phyloP scores from a whole-genome alignment of 371 early-diverging fungal species.

The Chytridium lagenaria region DNA sequence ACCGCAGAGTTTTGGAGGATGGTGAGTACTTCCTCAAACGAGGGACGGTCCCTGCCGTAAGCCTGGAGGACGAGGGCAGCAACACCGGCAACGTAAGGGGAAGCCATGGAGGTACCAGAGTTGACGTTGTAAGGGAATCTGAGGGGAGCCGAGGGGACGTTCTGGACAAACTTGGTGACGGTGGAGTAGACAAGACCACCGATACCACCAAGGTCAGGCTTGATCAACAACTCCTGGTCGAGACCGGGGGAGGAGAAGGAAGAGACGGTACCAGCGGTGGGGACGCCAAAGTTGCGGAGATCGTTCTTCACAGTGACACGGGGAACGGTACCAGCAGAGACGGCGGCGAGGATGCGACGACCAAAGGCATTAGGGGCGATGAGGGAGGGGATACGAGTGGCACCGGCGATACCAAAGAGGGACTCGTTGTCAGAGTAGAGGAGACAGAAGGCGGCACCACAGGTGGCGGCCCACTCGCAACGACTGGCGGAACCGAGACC shows the following conservation, averaged over 20 bases:
- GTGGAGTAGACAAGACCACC: conserved; percentile 40
- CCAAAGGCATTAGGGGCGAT: conserved; percentile 22
- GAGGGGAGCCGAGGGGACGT: neutral
- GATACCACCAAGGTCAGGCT: conserved; percentile 40
- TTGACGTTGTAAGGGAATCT: conserved; percentile 3
- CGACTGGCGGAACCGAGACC: conserved; percentile 2
- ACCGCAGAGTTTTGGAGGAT: conserved; percentile 53
- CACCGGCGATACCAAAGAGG: conserved; percentile 41
- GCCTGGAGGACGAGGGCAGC: conserved; percentile 24
- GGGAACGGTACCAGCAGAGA: conserved; percentile 54
- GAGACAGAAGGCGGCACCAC: neutral
- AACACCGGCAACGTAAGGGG: conserved; percentile 45
- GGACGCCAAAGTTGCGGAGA: conserved; percentile 7
- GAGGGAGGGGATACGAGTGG: conserved; percentile 13
- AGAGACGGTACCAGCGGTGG: conserved; percentile 52
- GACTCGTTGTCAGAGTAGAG: conserved; percentile 18
- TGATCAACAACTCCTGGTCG: conserved; percentile 17
- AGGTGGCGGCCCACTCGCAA: neutral
- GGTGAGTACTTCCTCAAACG: conserved; percentile 12
- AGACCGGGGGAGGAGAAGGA: conserved; percentile 48
- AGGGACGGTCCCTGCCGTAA: neutral
- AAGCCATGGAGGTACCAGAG: conserved; percentile 48
- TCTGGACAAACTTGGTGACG: conserved; percentile 10
- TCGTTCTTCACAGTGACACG: neutral
- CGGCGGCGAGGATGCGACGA: conserved; percentile 34